These are phyloP conservation scores for Tardiomyces depauwii DNA, from an alignment of 1,139 yeast genomes.

Conservation along the genomic window DNA sequence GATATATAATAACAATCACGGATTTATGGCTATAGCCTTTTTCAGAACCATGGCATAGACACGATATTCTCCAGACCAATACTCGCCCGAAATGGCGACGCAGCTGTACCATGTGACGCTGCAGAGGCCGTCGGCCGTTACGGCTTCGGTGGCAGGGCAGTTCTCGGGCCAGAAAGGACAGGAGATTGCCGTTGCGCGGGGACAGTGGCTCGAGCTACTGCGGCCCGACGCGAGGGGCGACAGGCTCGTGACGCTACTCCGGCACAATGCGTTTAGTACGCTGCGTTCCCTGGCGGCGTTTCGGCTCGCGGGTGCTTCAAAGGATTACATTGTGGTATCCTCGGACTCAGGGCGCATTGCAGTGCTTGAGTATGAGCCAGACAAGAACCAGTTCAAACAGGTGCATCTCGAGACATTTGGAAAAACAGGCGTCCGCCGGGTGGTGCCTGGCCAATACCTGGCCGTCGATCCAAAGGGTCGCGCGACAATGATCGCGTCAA, in stretches of 20 bases:
- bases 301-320: slow-evolving; percentile 39
- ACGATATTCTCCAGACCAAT: no score
- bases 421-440: slow-evolving; percentile 64
- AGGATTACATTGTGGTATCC: slow-evolving; percentile 54
- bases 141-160: slow-evolving; percentile 51
- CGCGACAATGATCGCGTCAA: slow-evolving; percentile 57
- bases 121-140: slow-evolving; percentile 42
- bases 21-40: no score
- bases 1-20: no score
- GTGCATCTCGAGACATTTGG: slow-evolving; percentile 56
- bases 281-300: slow-evolving; percentile 44
- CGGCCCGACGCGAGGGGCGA: slow-evolving; percentile 47
- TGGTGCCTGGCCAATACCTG: slow-evolving; percentile 69
- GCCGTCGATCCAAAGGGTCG: slow-evolving; percentile 64
- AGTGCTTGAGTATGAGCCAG: slow-evolving; percentile 39
- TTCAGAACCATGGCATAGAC: no score
- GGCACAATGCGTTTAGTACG: slow-evolving; percentile 47
- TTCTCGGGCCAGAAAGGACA: slow-evolving; percentile 55
- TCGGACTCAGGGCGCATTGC: slow-evolving; percentile 75
- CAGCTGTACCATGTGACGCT: slow-evolving; percentile 61
- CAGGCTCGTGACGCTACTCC: slow-evolving; percentile 32
- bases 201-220: slow-evolving; percentile 43
- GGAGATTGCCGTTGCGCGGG: slow-evolving; percentile 50
- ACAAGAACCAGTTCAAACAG: slow-evolving; percentile 34
- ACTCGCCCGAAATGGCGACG: slow-evolving; percentile 20